A percentile compares a stretch with the other conserved stretches of the same genome.
Evolutionary conservation across 2,329 filamentous ascomycete genomes (phyloP).

Genomic region (Cercospora zeina): DNA sequence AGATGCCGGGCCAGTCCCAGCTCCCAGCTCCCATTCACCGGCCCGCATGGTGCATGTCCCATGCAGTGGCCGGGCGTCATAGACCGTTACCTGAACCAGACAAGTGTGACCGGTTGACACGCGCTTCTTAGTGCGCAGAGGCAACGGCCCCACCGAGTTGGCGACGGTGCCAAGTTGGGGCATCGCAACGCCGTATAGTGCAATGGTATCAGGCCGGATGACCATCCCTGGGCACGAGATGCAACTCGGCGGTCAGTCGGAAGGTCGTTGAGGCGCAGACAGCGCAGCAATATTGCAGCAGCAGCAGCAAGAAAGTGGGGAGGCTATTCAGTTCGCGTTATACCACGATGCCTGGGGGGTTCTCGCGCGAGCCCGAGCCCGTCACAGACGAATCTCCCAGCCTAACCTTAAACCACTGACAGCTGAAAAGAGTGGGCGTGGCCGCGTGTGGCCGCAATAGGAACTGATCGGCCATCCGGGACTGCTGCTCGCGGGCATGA

Average conservation of each 20-base stretch:
- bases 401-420: conserved; percentile 29
- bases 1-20: conserved; percentile 28
- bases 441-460: conserved; percentile 7
- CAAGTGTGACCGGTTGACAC: conserved; percentile 31
- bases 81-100: conserved; percentile 25
- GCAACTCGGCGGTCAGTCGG: conserved; percentile 3
- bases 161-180: conserved; percentile 26
- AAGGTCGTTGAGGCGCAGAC: conserved; percentile 2
- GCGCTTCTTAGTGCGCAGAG: conserved; percentile 26
- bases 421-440: conserved; percentile 11
- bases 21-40: conserved; percentile 27
- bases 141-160: conserved; percentile 20
- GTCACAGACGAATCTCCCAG: conserved; percentile 22
- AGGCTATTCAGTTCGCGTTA: conserved; percentile 14
- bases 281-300: neutral
- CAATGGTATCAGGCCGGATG: conserved; percentile 9
- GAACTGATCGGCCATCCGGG: conserved; percentile 2
- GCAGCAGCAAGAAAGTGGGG: conserved; percentile 5
- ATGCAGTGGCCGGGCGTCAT: conserved; percentile 27
- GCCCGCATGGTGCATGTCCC: conserved; percentile 30
- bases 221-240: conserved; percentile 12
- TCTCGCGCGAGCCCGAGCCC: conserved; percentile 16
- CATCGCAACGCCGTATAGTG: conserved; percentile 24
- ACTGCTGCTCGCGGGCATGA: conserved; percentile 8
- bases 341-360: conserved; percentile 21